These are phyloP conservation scores for Penicillium paneum DNA, from an alignment of 2,329 filamentous ascomycete genomes.

Conservation along the genomic window DNA sequence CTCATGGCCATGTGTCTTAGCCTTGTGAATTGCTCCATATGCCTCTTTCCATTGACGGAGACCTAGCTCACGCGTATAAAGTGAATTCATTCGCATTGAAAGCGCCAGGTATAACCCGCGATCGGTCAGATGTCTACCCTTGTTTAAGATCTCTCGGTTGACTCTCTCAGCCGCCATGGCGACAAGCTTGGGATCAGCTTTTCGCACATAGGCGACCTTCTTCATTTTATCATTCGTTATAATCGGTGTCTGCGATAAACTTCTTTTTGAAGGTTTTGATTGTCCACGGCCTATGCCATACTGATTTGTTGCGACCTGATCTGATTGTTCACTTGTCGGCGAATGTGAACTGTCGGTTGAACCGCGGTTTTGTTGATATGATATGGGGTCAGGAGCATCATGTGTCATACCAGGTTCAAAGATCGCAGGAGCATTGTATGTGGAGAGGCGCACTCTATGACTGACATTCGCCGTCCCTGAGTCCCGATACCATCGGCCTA, in stretches of 20 bases:
- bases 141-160: slow-evolving; percentile 16
- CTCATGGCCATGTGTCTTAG: slow-evolving; percentile 18
- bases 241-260: neutral
- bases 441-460: slow-evolving; percentile 7
- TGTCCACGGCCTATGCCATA: neutral
- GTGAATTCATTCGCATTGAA: slow-evolving; percentile 21
- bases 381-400: neutral
- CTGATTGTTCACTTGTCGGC: neutral
- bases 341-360: neutral
- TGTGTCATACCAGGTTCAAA: neutral
- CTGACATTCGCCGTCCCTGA: slow-evolving; percentile 12
- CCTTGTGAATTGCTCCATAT: slow-evolving; percentile 23
- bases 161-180: slow-evolving; percentile 13
- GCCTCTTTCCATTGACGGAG: slow-evolving; percentile 24
- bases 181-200: slow-evolving; percentile 12
- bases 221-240: slow-evolving; percentile 1
- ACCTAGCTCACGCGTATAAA: slow-evolving; percentile 20
- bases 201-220: slow-evolving; percentile 3
- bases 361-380: neutral
- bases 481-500: slow-evolving; percentile 23
- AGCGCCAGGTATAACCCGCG: slow-evolving; percentile 21
- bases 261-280: neutral
- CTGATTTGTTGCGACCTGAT: neutral
- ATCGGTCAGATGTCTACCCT: slow-evolving; percentile 19
- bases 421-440: slow-evolving; percentile 4